phyloP scores from a whole-genome alignment of 2,329 filamentous ascomycete genomes.

The Chalaropsis ovoidea region DNA sequence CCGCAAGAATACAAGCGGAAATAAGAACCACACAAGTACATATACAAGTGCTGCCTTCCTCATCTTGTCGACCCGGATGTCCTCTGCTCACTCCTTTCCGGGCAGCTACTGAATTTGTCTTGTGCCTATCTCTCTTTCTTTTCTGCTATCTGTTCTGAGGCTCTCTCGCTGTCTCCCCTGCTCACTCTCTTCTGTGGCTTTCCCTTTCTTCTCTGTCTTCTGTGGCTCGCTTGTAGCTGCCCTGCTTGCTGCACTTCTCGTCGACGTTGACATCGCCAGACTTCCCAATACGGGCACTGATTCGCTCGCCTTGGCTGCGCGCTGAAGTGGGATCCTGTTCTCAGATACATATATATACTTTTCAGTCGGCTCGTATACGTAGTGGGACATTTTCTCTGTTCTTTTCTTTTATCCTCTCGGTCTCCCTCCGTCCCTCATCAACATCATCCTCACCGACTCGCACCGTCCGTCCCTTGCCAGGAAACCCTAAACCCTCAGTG shows the following conservation, averaged over 20 bases:
- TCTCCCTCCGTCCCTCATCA: too few relatives aligned
- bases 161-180: too few relatives aligned
- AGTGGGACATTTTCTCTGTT: background rate
- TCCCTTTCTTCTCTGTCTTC: too few relatives aligned
- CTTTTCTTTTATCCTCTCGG: background rate
- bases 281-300: background rate
- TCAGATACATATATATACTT: background rate
- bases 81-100: background rate
- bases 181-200: too few relatives aligned
- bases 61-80: background rate
- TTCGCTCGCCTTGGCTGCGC: background rate
- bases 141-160: background rate
- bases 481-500: background rate
- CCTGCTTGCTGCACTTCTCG: background rate
- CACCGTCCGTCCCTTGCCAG: background rate
- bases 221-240: too few relatives aligned
- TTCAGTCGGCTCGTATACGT: background rate
- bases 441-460: background rate
- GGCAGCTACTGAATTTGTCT: background rate
- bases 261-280: background rate
- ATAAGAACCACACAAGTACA: background rate
- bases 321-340: conserved; percentile 3
- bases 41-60: background rate
- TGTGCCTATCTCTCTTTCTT: background rate
- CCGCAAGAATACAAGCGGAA: background rate